Evolutionary conservation across 1,284 basidiomycete species (phyloP), one percentile per base, ranked within the genome.

Genomic region (Cryptococcus sp.): DNA sequence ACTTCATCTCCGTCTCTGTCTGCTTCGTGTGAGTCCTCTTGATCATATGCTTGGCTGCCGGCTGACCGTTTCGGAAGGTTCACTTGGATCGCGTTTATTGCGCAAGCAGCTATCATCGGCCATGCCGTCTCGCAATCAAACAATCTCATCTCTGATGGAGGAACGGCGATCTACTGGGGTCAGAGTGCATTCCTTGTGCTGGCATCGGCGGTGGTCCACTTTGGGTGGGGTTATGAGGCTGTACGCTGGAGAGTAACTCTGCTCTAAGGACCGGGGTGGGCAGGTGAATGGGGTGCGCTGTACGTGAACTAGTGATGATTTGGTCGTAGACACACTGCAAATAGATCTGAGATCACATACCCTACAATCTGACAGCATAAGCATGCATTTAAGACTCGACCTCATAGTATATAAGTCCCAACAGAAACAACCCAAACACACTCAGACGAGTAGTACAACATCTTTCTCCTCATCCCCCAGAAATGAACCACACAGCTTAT

Each of bases 221-320:
- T 67, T 46, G 69, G 66, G 36, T 72, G 70, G 70, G 68, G 66
- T 9, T 72, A 66, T 44, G 70, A 72, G 55, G 69, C 69, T 45
- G 68, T 70, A 4, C 45, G 70, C 35, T 72, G 70, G 70, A 57
- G 70, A 37, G 63, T 59, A 15, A 52, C 52, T 18, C 33, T 66
- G 50, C 37, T 53, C n/a, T n/a, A n/a, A n/a, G n/a, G n/a, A n/a
- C n/a, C n/a, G n/a, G n/a, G n/a, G n/a, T n/a, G n/a, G n/a, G n/a
- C n/a, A 38, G 23, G 15, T 38, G 23, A 50, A 6, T 4, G 9
- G 15, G 40, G 13, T 33, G 28, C 9, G 28, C 28, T 9, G 9
- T 33, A 4, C 9, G 28, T 5, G 28, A 9, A 33, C 9, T 9
- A 33, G 28, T 4, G 28, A 9, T 33, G 28, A 33, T 33, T 33